Base-by-base conservation (phyloP, 1,284 basidiomycete species). In the Pterulicium gracile region DNA sequence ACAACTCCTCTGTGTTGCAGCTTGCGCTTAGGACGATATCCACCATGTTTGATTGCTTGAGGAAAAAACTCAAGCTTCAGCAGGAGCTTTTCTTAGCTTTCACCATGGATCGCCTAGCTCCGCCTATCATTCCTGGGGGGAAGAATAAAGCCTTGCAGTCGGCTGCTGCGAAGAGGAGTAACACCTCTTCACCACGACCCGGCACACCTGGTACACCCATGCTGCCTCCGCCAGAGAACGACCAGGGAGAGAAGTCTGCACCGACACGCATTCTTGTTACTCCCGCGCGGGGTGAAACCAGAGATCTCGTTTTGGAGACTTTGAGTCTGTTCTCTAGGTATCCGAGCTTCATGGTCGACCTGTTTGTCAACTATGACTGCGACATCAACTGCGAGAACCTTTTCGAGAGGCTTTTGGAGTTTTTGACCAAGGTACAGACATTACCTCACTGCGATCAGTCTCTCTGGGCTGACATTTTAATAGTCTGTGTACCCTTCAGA, bases 301-400 rank as follows among this genome's bases (percentile, higher is more conserved):
- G 92, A 40, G 90, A 96, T 58, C 67, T 98, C 48, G 81, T 97
- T 58, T 70, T 98, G 49, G 96, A 98, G 63, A 88, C 88, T 1
- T 66, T 98, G 22, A 77, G 77, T 44, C 83, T 91, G 50, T 79
- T 97, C 43, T 83, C 86, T 22, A 73, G 83, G 3, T 77, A 85
- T 55, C 77, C 86, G 1, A 86, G 84, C 57, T 94, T 95, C 65
- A 91, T 97, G 84, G 90, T 96, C 41, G 91, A 97, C 58, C 70
- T 98, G 7, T 99, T 91, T 69, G 75, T 82, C 49, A 98, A 98
- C 63, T 98, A 96, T 63, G 96, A 99, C 61, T 98, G 93, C 60
- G 89, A 97, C 57, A 81, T 88, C 52, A 94, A 98, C 58, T 94
- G 89, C 63, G 94, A 98, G 67, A 94, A 98, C 60, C 66, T 98